Conservation (phyloP, 2,329 filamentous ascomycete genomes). For the Fusarium humuli region DNA sequence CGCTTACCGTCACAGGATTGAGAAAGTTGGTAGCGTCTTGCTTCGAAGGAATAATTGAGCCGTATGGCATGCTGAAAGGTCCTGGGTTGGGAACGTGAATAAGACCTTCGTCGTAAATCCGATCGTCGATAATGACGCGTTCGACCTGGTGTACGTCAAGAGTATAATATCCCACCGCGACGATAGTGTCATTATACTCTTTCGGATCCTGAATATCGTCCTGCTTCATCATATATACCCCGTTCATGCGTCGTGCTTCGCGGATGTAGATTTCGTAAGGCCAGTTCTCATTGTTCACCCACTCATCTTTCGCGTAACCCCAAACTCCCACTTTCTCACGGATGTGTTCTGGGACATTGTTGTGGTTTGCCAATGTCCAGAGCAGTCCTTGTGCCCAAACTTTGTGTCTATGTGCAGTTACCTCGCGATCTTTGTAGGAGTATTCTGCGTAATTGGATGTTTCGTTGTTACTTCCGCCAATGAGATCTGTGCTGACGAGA, state of each 20-base stretch:
- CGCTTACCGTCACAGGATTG: conserved; percentile 31
- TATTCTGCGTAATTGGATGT: conserved; percentile 32
- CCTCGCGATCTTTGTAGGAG: conserved; percentile 18
- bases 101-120: conserved; percentile 23
- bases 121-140: conserved; percentile 16
- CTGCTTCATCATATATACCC: conserved; percentile 29
- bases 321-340: not conserved
- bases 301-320: conserved; percentile 35
- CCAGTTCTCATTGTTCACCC: conserved; percentile 18
- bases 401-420: conserved; percentile 1
- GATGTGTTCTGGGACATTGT: conserved; percentile 6
- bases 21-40: conserved; percentile 27
- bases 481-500: conserved; percentile 33
- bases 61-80: conserved; percentile 23
- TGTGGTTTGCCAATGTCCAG: conserved; percentile 30
- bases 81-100: conserved; percentile 20
- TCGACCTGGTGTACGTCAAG: conserved; percentile 33
- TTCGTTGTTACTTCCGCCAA: conserved; percentile 26
- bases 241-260: conserved; percentile 29
- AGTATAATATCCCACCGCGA: conserved; percentile 26
- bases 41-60: conserved; percentile 5
- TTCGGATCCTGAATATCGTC: conserved; percentile 18
- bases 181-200: conserved; percentile 7
- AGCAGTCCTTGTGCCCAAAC: conserved; percentile 30
- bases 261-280: conserved; percentile 32